Conservation (phyloP, 1,284 basidiomycete genomes). For the Apiotrichum akiyoshidainum region DNA sequence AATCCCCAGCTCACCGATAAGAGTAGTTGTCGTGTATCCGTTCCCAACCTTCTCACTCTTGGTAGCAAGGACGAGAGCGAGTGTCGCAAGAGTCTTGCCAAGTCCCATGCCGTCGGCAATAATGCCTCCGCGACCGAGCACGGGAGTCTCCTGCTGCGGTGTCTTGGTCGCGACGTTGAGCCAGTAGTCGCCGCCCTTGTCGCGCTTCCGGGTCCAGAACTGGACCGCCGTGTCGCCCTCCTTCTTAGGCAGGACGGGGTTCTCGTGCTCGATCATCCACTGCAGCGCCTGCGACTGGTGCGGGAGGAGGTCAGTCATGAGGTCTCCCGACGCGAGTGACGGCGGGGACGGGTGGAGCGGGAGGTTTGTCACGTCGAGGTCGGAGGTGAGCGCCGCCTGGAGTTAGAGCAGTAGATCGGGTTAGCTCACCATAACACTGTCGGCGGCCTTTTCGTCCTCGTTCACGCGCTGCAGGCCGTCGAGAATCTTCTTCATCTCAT, state of each 20-base stretch:
- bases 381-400: conserved; percentile 40
- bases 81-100: conserved; percentile 77
- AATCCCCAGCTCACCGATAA: conserved; percentile 62
- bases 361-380: conserved; percentile 39
- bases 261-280: conserved; percentile 75
- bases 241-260: conserved; percentile 65
- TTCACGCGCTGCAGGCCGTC: conserved; percentile 56
- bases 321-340: conserved; percentile 60
- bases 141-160: conserved; percentile 64
- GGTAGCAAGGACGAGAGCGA: conserved; percentile 71
- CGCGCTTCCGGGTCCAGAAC: conserved; percentile 70
- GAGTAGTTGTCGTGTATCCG: conserved; percentile 63
- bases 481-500: conserved; percentile 64
- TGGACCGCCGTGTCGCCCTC: conserved; percentile 72
- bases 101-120: conserved; percentile 86
- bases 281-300: conserved; percentile 58
- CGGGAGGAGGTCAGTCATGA: conserved; percentile 68
- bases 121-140: conserved; percentile 74
- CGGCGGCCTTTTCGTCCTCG: conserved; percentile 59
- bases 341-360: conserved; percentile 59
- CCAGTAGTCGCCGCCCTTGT: conserved; percentile 53
- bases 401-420: too few relatives aligned
- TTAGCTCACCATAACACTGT: conserved; percentile 59
- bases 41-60: conserved; percentile 59
- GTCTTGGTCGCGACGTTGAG: conserved; percentile 71